Base-by-base conservation (phyloP, 805 yeast genomes). In the Candida sithepensis region DNA sequence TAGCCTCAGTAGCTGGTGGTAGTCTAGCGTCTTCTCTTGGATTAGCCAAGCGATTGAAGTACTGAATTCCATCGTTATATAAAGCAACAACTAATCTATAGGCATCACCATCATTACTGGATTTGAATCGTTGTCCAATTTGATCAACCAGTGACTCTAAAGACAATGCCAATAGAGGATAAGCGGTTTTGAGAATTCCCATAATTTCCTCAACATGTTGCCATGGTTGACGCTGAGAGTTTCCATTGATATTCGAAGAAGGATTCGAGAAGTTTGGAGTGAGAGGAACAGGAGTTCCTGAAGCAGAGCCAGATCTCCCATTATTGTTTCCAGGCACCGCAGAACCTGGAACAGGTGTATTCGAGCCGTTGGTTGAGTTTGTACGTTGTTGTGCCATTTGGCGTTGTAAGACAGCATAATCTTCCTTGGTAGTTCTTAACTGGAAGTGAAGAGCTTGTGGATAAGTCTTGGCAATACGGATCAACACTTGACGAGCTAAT, bases 371-470 rank as follows among this genome's bases (percentile, higher is more conserved):
- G 12, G 37, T 24, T 12, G 49, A 14, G 16, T 22, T 43, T n/a
- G 48, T 32, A 37, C 49, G 48, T 51, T 26, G 57, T 30, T 51
- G 55, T 6, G 82, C 79, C 52, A 59, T 50, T 64, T 88, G 96
- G 47, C 92, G 77, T 64, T 90, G 96, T 45, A 90, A 77, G 2
- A 87, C 90, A 3, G 90, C 84, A 66, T 84, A 88, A 57, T 94
- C 99, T 63, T 94, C 99, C 63, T 87, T 88, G 0, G 98, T 88
- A 1, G 99, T 94, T 48, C 99, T 75, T 57, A 94, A 74, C 60
- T 91, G 97, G 82, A 91, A 94, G 61, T 94, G 98, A 48, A 94
- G 75, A 0, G 99, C 97, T 68, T 94, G 99, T 1, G 99, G 99
- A 68, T 87, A 95, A 45, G 90, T 84, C 71, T 94, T 94, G 1